Conservation (phyloP, 345 rosid species). For the Dovyalis caffra region DNA sequence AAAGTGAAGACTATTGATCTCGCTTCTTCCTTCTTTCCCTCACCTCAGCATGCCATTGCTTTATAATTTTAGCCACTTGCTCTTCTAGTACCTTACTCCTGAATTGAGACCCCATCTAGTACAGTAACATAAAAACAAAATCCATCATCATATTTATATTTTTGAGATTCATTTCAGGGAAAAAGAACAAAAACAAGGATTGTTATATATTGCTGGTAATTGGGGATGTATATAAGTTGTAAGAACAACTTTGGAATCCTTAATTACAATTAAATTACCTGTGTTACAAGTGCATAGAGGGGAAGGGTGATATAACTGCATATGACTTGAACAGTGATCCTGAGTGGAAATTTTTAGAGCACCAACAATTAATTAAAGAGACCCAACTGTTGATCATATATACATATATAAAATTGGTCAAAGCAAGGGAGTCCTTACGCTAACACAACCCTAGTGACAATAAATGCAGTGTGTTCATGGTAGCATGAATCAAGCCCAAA, state of each 20-base stretch:
- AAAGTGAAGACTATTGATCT: not conserved
- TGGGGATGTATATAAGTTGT: too few species aligned
- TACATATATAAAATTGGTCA: too few species aligned
- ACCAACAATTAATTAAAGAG: too few species aligned
- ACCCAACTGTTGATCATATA: too few species aligned
- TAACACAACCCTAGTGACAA: not conserved
- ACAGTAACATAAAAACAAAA: not conserved
- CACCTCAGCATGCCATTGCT: not conserved
- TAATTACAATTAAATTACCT: slow-evolving; percentile 1
- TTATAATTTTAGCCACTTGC: not conserved
- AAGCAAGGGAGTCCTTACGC: not conserved
- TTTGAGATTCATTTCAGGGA: too few species aligned
- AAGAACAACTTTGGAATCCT: too few species aligned
- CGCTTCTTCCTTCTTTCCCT: not conserved
- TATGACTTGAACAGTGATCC: slow-evolving; percentile 1
- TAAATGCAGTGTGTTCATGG: not conserved
- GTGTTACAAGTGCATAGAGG: slow-evolving; percentile 10
- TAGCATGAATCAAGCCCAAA: not conserved
- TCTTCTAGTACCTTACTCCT: not conserved
- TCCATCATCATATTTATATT: not conserved
- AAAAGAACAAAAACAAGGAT: too few species aligned
- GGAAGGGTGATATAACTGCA: slow-evolving; percentile 21
- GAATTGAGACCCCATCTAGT: not conserved
- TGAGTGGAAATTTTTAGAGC: too few species aligned
- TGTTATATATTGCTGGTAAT: too few species aligned